These are phyloP conservation scores for Xanthoceras sorbifolium DNA, from an alignment of 345 rosid genomes.

Conservation along the genomic window DNA sequence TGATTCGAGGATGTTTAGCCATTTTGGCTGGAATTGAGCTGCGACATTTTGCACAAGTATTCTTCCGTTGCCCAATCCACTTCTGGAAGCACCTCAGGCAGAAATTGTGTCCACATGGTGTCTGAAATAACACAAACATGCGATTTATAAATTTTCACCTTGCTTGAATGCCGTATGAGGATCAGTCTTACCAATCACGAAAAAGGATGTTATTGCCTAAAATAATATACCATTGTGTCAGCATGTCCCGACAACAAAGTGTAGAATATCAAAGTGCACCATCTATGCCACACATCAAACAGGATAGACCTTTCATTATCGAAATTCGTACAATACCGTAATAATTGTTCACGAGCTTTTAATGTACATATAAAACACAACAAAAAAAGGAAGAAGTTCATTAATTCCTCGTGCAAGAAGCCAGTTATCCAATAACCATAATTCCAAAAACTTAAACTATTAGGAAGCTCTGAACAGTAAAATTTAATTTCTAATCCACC, in stretches of 20 bases:
- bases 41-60: constrained; percentile 60
- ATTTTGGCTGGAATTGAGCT: constrained; percentile 45
- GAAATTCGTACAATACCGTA: background rate
- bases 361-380: background rate
- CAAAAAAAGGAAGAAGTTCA: background rate
- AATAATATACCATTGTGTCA: background rate
- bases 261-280: background rate
- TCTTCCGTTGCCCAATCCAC: constrained; percentile 54
- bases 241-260: background rate
- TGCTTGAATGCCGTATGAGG: background rate
- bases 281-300: background rate
- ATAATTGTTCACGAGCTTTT: background rate
- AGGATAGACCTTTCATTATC: background rate
- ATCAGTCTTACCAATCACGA: background rate
- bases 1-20: constrained; percentile 60
- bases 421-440: background rate
- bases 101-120: constrained; percentile 73
- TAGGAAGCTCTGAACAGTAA: background rate
- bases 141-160: constrained; percentile 1
- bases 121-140: constrained; percentile 42
- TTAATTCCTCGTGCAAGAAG: background rate
- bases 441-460: background rate
- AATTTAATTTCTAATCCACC: background rate
- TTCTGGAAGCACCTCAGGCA: constrained; percentile 69
- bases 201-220: background rate